Evolutionary conservation across 2,329 filamentous ascomycete genomes (phyloP), one percentile per base, ranked within the genome.

Genomic region (Tolypocladium guangdongense): DNA sequence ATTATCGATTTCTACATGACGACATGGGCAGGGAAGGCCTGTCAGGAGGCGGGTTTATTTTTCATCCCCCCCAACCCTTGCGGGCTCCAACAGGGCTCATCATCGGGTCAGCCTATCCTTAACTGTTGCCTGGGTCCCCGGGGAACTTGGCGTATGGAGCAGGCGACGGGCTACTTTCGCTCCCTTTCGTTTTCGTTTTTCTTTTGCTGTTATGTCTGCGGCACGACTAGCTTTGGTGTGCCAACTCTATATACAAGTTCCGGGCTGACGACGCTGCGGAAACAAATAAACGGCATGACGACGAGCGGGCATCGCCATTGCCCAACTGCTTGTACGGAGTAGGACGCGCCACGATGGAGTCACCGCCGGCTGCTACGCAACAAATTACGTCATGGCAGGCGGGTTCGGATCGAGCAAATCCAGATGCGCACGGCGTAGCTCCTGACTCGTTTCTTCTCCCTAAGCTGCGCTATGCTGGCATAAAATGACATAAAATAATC

Each of bases 381-480:
- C 20, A 43, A 24, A 16, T 4, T 30, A n/a, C 16, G 14, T 30
- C 43, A 30, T 46, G 24, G 24, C 24, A 12, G 27, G 16, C 27
- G 35, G 33, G 27, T 20, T 24, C n/a, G 43, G 7, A 32, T 14
- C 33, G 16, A 27, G 27, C 27, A 18, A 32, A 46, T 32, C 18
- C 18, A 46, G n/a, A 20, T n/a, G n/a, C 18, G 4, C 18, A 12
- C n/a, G 7, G 11, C 18, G 27, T 14, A 10, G 20, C 24, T n/a
- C 8, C 14, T 20, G 43, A 20, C 20, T 45, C 8, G 30, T n/a
- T 14, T 38, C 38, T 24, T 54, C n/a, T 55, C 50, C 48, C 45
- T 58, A n/a, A 55, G 45, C 45, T 56, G 52, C 56, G 59, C 59
- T 58, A 57, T 52, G 55, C 56, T 53, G 49, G 48, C 41, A 51